These are phyloP conservation scores for Phylloporus arenicola DNA, from an alignment of 768 basidiomycete genomes.

Conservation along the genomic window DNA sequence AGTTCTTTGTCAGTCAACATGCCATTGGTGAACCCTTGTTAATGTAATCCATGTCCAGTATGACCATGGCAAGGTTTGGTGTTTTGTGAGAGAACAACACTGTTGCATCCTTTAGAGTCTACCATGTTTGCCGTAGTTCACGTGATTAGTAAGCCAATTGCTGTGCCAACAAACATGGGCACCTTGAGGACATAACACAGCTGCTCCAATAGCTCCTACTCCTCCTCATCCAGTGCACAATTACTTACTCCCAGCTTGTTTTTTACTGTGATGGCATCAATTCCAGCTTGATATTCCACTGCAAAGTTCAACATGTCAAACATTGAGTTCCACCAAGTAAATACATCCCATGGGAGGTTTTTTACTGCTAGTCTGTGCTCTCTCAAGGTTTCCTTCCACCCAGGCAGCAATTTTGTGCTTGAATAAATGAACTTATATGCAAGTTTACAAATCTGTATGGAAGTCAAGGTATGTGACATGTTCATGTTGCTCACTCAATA, in stretches of 20 bases:
- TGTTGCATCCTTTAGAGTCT: neutral
- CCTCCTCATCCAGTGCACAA: conserved; percentile 21
- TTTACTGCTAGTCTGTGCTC: too few relatives aligned
- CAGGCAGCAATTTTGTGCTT: too few relatives aligned
- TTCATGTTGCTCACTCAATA: neutral
- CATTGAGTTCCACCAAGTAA: too few relatives aligned
- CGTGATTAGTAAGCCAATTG: too few relatives aligned
- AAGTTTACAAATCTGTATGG: conserved; percentile 4
- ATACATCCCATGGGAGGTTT: too few relatives aligned
- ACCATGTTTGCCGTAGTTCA: neutral
- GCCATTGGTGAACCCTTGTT: too few relatives aligned
- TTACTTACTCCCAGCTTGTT: conserved; percentile 10
- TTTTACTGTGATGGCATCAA: too few relatives aligned
- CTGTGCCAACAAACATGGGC: neutral
- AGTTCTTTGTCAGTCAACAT: neutral
- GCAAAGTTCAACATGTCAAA: conserved; percentile 19
- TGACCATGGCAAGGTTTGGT: too few relatives aligned
- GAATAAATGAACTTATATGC: conserved; percentile 16
- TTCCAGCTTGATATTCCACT: conserved; percentile 14
- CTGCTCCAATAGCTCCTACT: too few relatives aligned
- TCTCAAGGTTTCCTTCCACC: too few relatives aligned
- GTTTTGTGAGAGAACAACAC: neutral
- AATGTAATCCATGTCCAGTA: too few relatives aligned
- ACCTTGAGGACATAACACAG: conserved; percentile 17
- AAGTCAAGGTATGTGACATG: neutral